Conservation (phyloP, 2,329 filamentous ascomycete species). For the Tolypocladium tundrense region DNA sequence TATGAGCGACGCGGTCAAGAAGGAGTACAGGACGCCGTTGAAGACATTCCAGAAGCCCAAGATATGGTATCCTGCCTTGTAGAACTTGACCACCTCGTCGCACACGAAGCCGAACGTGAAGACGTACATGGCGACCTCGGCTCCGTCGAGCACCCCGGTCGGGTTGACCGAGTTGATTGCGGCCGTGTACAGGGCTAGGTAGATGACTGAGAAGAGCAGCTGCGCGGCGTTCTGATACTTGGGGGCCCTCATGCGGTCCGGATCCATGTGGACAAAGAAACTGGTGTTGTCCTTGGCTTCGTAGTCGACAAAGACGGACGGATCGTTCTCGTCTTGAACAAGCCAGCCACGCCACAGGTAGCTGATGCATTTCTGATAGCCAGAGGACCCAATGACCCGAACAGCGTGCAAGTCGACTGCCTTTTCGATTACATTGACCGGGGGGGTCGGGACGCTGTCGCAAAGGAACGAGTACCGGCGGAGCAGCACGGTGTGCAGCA, state of each 20-base stretch:
- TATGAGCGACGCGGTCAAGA: conserved; percentile 70
- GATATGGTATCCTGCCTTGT: conserved; percentile 87
- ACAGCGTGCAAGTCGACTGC: conserved; percentile 89
- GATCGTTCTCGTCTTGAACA: conserved; percentile 88
- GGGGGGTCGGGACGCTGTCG: conserved; percentile 59
- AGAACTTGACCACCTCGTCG: conserved; percentile 81
- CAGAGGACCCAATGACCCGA: conserved; percentile 77
- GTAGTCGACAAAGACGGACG: conserved; percentile 83
- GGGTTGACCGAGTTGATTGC: conserved; percentile 93
- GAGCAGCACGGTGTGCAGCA: conserved; percentile 73
- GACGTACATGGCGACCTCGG: conserved; percentile 76
- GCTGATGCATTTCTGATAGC: conserved; percentile 90
- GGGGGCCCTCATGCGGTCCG: conserved; percentile 87
- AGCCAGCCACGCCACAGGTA: conserved; percentile 95
- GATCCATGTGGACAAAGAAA: conserved; percentile 78
- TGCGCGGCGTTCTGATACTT: conserved; percentile 88
- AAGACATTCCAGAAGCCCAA: conserved; percentile 96
- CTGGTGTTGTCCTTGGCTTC: conserved; percentile 66
- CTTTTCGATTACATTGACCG: conserved; percentile 84
- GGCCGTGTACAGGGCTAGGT: conserved; percentile 73
- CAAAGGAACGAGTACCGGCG: conserved; percentile 79
- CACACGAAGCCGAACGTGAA: conserved; percentile 88
- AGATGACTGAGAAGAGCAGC: conserved; percentile 73
- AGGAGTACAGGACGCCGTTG: conserved; percentile 70
- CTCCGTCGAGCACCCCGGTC: conserved; percentile 69